Evolutionary conservation across 306 rosid genomes (phyloP).

Genomic region (Acacia melanoxylon): DNA sequence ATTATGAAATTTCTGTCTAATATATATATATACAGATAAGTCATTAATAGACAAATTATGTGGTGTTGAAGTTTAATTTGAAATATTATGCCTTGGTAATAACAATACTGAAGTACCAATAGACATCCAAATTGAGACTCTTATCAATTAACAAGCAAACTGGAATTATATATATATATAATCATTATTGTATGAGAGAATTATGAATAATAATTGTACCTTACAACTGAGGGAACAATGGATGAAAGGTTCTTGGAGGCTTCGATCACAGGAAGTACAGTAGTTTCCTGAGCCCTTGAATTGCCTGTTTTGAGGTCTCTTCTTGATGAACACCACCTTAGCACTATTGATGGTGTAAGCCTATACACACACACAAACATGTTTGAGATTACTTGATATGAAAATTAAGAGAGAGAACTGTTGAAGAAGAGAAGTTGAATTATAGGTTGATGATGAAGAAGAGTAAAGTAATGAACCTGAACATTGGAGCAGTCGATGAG

Average conservation of each 20-base stretch:
- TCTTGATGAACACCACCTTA: slow-evolving; percentile 96
- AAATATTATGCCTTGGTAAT: background rate
- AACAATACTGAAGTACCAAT: background rate
- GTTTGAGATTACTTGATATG: too few species aligned
- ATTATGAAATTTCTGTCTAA: background rate
- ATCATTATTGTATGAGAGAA: background rate
- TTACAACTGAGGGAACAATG: slow-evolving; percentile 98
- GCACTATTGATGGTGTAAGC: slow-evolving; percentile 94
- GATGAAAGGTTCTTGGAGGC: slow-evolving; percentile 90
- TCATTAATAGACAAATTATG: background rate
- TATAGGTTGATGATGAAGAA: background rate
- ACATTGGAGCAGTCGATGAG: slow-evolving; percentile 91
- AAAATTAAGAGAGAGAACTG: background rate
- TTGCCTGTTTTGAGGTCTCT: slow-evolving; percentile 95
- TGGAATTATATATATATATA: background rate
- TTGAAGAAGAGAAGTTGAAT: background rate
- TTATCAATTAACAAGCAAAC: background rate
- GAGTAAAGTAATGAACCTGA: slow-evolving; percentile 48
- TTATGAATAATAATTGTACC: slow-evolving; percentile 42
- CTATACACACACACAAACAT: slow-evolving; percentile 27
- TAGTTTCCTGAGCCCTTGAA: slow-evolving; percentile 95
- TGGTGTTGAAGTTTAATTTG: background rate
- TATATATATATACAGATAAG: background rate
- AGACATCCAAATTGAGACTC: background rate
- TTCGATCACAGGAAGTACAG: slow-evolving; percentile 93